phyloP scores from a whole-genome alignment of 2,329 filamentous ascomycete genomes.

The Sarocladiaceae sp. region DNA sequence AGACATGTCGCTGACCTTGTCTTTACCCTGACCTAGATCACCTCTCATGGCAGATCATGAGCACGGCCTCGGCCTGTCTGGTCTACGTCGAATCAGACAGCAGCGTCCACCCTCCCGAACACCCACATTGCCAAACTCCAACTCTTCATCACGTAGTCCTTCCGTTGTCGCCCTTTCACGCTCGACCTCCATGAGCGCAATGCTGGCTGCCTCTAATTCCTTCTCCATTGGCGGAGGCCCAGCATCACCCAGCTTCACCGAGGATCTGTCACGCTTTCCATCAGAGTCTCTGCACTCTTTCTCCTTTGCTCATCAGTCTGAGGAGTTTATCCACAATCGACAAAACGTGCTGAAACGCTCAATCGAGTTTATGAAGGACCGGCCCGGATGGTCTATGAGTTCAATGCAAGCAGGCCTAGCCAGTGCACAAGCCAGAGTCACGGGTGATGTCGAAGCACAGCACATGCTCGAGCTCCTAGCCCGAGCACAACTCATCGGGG shows the following conservation, averaged over 20 bases:
- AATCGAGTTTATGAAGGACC: slow-evolving; percentile 94
- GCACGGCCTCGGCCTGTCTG: slow-evolving; percentile 77
- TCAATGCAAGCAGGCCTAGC: slow-evolving; percentile 68
- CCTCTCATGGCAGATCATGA: slow-evolving; percentile 81
- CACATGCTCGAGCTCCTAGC: slow-evolving; percentile 85
- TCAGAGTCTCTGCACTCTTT: slow-evolving; percentile 97
- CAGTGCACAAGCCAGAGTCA: slow-evolving; percentile 74
- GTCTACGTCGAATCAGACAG: slow-evolving; percentile 89
- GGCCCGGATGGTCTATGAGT: slow-evolving; percentile 66
- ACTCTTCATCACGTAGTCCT: slow-evolving; percentile 55
- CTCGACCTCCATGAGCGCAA: slow-evolving; percentile 65
- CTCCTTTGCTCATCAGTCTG: slow-evolving; percentile 92
- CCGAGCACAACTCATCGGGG: slow-evolving; percentile 70
- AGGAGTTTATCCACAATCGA: slow-evolving; percentile 83
- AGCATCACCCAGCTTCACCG: slow-evolving; percentile 68
- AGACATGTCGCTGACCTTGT: slow-evolving; percentile 5
- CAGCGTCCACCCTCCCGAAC: slow-evolving; percentile 59
- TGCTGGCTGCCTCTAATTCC: slow-evolving; percentile 51
- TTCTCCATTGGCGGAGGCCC: slow-evolving; percentile 54
- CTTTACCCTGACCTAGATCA: slow-evolving; percentile 48
- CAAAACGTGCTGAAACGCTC: slow-evolving; percentile 91
- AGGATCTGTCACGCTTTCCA: slow-evolving; percentile 88
- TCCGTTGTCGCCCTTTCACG: slow-evolving; percentile 53
- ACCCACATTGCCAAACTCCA: slow-evolving; percentile 57
- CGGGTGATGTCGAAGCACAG: slow-evolving; percentile 80